Evolutionary conservation across 106 monocot species (phyloP).

Genomic region (Dioscorea zingiberensis): DNA sequence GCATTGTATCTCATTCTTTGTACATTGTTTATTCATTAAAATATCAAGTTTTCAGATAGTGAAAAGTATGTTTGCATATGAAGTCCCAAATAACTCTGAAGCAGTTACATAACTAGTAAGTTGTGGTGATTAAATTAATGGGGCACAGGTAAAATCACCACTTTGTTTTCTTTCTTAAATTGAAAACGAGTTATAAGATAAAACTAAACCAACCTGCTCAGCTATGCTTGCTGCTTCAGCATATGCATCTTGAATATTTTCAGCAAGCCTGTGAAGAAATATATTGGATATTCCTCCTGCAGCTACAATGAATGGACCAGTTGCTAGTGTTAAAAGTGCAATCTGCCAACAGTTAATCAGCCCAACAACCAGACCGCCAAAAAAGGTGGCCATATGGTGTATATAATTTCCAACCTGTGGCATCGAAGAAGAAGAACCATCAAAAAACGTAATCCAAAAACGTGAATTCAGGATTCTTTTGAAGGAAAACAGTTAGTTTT

Average conservation of each 20-base stretch:
- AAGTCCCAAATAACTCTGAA: too few species aligned
- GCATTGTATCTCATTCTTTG: too few species aligned
- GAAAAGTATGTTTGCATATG: too few species aligned
- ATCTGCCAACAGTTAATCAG: constrained; percentile 97
- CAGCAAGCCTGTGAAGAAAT: constrained; percentile 96
- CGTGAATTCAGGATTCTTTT: too few species aligned
- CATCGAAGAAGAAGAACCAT: neutral
- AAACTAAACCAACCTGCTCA: constrained; percentile 83
- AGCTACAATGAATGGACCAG: constrained; percentile 97
- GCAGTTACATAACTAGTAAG: too few species aligned
- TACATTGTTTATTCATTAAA: too few species aligned
- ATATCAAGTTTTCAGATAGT: too few species aligned
- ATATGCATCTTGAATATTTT: constrained; percentile 99
- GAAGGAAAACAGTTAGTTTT: too few species aligned
- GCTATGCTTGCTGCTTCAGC: constrained; percentile 99
- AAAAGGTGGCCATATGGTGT: constrained; percentile 99
- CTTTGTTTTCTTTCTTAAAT: too few species aligned
- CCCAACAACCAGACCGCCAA: constrained; percentile 92
- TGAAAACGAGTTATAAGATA: too few species aligned
- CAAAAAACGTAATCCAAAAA: neutral
- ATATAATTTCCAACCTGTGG: constrained; percentile 98
- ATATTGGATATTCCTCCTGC: constrained; percentile 99
- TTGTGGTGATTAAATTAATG: too few species aligned
- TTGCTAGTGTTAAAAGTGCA: constrained; percentile 86
- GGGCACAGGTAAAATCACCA: too few species aligned